Evolutionary conservation across 371 early-diverging fungal genomes (phyloP), one percentile per base, ranked within the genome.

Genomic region (Mucor velutinosus): DNA sequence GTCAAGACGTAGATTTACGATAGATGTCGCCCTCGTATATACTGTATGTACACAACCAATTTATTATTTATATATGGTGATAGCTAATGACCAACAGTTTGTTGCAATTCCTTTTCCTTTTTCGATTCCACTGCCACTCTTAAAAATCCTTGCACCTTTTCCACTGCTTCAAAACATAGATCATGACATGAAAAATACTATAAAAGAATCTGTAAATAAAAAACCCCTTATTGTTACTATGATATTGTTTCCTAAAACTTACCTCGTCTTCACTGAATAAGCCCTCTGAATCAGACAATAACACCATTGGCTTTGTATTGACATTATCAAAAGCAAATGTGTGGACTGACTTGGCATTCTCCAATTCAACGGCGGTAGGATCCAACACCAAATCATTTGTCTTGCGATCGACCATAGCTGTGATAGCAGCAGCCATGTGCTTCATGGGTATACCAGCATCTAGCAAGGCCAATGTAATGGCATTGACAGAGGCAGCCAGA

Each of bases 391-490:
- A 71, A 5, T 73, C 67, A 32, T 89, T 88, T n/a, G 87, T 66
- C 12, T 81, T 77, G 8, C 67, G 64, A 43, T 86, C 80, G n/a
- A 95, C 77, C 56, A 87, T 87, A 62, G 90, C 92, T 3, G 92
- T 86, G 7, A 93, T 89, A 7, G 94, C 85, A 12, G 90, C 91
- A 2, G 88, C 80, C 67, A 93, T 86, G 11, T 83, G 76, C 51
- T 85, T 90, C 69, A 97, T 71, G 14, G 97, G 94, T n/a, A 97
- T 83, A 33, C 96, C 97, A 11, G 97, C 96, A 74, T 97, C 95
- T 60, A 97, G 64, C 27, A 98, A 84, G 0, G 97, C 96, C 69
- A 97, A 66, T 8, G 90, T 79, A 0, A 90, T 86, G 0, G 95
- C 95, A 71, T 97, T 97, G 39, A 96, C 86, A 0, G 94, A 88